Evolutionary conservation across 768 basidiomycete genomes (phyloP).

Genomic region (Crucibulum laeve): DNA sequence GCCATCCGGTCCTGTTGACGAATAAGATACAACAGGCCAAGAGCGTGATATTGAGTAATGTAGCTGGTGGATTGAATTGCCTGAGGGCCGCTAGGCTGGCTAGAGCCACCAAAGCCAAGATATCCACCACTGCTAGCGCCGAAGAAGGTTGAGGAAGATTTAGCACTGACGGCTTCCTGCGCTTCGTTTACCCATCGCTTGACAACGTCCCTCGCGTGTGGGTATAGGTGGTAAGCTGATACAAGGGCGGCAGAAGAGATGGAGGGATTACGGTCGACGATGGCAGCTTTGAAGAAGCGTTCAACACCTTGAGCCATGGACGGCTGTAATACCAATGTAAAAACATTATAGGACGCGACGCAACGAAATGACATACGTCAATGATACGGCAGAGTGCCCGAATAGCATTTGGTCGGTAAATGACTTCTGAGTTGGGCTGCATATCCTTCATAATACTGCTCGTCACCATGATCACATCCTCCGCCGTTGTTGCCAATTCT

Average conservation of each 20-base stretch:
- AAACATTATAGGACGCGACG: background rate
- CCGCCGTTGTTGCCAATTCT: slow-evolving; percentile 91
- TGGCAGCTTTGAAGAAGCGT: slow-evolving; percentile 98
- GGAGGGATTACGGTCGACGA: slow-evolving; percentile 93
- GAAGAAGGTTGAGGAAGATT: slow-evolving; percentile 71
- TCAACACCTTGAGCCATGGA: slow-evolving; percentile 99
- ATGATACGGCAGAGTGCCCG: slow-evolving; percentile 95
- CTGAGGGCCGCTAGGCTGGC: slow-evolving; percentile 58
- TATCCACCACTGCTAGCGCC: slow-evolving; percentile 53
- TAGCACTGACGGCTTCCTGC: slow-evolving; percentile 92
- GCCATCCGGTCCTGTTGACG: slow-evolving; percentile 99
- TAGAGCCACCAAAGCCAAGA: slow-evolving; percentile 67
- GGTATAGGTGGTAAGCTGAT: slow-evolving; percentile 95
- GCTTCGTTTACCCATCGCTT: slow-evolving; percentile 99
- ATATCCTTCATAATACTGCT: slow-evolving; percentile 99
- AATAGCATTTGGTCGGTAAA: slow-evolving; percentile 97
- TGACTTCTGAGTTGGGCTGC: slow-evolving; percentile 98
- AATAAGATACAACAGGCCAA: slow-evolving; percentile 91
- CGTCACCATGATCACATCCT: slow-evolving; percentile 99
- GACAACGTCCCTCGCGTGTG: slow-evolving; percentile 90
- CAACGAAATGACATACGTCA: slow-evolving; percentile 62
- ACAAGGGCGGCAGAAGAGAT: slow-evolving; percentile 96
- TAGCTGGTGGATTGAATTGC: slow-evolving; percentile 85
- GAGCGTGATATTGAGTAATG: slow-evolving; percentile 95
- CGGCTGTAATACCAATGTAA: slow-evolving; percentile 46